Evolutionary conservation across 805 yeast species (phyloP).

Genomic region (Pichia ethanolica): DNA sequence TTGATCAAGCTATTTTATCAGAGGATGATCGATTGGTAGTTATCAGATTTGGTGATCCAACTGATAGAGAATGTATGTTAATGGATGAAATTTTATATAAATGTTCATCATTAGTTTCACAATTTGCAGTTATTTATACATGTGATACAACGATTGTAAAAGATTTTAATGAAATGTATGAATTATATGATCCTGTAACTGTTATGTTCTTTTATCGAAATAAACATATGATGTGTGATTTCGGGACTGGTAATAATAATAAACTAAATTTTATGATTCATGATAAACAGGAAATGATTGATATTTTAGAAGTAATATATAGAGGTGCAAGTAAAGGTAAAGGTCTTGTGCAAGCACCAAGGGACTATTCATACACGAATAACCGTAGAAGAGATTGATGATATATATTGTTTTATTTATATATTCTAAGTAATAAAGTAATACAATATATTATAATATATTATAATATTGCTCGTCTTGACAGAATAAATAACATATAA

Average conservation of each 20-base stretch:
- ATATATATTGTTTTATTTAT: neutral
- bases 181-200: slow-evolving; percentile 81
- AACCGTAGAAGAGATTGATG: neutral
- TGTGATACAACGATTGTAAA: slow-evolving; percentile 87
- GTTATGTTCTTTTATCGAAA: slow-evolving; percentile 90
- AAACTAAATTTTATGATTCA: slow-evolving; percentile 75
- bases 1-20: slow-evolving; percentile 89
- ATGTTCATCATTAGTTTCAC: slow-evolving; percentile 74
- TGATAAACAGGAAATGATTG: slow-evolving; percentile 84
- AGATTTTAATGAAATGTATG: slow-evolving; percentile 87
- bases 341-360: slow-evolving; percentile 83
- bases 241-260: slow-evolving; percentile 96
- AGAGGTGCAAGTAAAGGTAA: slow-evolving; percentile 90
- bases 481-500: too few species aligned
- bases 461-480: too few species aligned
- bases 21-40: slow-evolving; percentile 87
- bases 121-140: slow-evolving; percentile 80
- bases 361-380: slow-evolving; percentile 38
- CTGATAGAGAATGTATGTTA: slow-evolving; percentile 70
- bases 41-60: slow-evolving; percentile 79
- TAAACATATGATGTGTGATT: slow-evolving; percentile 97
- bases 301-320: slow-evolving; percentile 81
- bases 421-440: too few species aligned
- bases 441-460: too few species aligned
- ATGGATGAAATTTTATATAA: slow-evolving; percentile 84